Base-by-base conservation (phyloP, 306 rosid species). In the Lotus japonicus region DNA sequence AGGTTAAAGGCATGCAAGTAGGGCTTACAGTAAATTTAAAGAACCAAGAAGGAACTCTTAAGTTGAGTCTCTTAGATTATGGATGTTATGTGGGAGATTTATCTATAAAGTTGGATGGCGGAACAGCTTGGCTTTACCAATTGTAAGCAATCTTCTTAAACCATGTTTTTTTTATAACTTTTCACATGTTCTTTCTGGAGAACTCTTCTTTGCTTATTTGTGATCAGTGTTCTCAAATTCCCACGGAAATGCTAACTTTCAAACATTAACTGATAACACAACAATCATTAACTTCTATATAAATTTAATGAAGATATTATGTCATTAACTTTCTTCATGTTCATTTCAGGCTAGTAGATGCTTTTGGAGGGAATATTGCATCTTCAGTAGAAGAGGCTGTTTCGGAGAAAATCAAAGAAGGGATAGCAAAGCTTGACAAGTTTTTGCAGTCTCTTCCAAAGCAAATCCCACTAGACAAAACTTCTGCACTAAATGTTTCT, bases 71-170 rank as follows among this genome's bases (percentile, higher is more conserved):
- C 69, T 70, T 77, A 77, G 95, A 89, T 74, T 81, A 81, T 44
- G 92, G 89, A 57, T 88, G 95, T 75, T 50, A 78, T 64, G 91
- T 89, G 11, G 78, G 84, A 73, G 74, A 73, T 52, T 71, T 92
- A 59, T 73, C 81, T 53, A 86, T 89, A 73, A 79, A 84, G 78
- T 16, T 92, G 82, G 76, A 92, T 3, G 97, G 98, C 50, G 98
- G 95, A 17, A 89, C 87, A 68, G 84, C 97, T 50, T 92, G 95
- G 97, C 91, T 92, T 83, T 89, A 92, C 81, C 89, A 92, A 86
- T 69, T 75, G 97, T 92, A 88, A 49, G 77, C 77, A 59, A 68
- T 64, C 59, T 66, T 84, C 77, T 69, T 61, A 61, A 66, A 2
- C 66, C 9, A 43, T 52, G 66, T 73, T 41, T 50, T 58, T 71